phyloP scores from a whole-genome alignment of 2,329 filamentous ascomycete species.

The Colletotrichum euphorbiae region DNA sequence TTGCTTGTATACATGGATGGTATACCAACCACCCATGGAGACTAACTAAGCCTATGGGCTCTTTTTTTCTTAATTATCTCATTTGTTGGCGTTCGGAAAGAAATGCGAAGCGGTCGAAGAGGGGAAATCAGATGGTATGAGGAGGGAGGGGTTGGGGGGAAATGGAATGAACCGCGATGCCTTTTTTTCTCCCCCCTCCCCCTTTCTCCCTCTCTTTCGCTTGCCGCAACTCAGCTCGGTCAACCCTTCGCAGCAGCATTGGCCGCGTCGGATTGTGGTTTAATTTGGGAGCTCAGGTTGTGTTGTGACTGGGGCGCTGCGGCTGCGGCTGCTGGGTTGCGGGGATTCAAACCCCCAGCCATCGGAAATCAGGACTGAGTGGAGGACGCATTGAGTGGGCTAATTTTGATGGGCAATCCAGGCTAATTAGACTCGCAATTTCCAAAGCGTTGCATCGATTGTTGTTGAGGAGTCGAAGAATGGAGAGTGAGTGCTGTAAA shows the following conservation, averaged over 20 bases:
- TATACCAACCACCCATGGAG: too few species aligned
- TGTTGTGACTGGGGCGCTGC: neutral
- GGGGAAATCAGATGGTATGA: conserved; percentile 7
- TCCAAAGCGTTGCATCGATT: conserved; percentile 25
- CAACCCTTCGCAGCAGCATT: too few species aligned
- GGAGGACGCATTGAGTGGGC: conserved; percentile 26
- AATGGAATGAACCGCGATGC: conserved; percentile 3
- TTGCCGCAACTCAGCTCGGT: conserved; percentile 1
- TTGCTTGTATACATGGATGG: neutral
- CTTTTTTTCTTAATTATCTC: too few species aligned
- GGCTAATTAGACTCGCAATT: conserved; percentile 30
- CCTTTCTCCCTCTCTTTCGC: neutral
- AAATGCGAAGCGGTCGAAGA: neutral
- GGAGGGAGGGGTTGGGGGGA: neutral
- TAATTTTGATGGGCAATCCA: conserved; percentile 38
- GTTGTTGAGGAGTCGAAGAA: conserved; percentile 4
- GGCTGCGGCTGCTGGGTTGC: neutral
- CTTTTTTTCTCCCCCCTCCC: neutral
- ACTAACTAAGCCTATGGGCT: too few species aligned
- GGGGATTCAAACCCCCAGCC: conserved; percentile 17
- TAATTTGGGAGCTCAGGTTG: too few species aligned
- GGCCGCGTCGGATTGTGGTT: too few species aligned
- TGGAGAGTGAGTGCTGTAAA: conserved; percentile 3
- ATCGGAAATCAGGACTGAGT: conserved; percentile 20
- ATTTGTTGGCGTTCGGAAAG: too few species aligned